phyloP scores from a whole-genome alignment of 169 alveolate species.

The Plasmodium relictum region DNA sequence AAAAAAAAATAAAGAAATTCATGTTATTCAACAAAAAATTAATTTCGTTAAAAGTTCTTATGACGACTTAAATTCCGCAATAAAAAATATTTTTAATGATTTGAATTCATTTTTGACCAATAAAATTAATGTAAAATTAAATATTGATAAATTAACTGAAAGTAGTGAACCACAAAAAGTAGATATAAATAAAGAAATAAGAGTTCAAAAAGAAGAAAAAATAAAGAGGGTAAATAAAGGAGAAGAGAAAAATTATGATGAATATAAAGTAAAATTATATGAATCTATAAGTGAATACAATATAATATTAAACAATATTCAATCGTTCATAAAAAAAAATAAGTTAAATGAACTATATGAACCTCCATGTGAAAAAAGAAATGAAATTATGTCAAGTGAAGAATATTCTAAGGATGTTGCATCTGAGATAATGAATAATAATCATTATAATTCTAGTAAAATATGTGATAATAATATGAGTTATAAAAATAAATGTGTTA shows the following conservation, averaged over 20 bases:
- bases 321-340: constrained; percentile 17
- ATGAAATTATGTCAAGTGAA: neutral
- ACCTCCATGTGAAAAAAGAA: neutral
- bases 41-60: constrained; percentile 16
- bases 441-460: neutral
- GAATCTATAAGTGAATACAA: constrained; percentile 44
- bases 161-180: neutral
- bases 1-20: constrained; percentile 52
- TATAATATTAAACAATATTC: constrained; percentile 1
- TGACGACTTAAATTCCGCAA: constrained; percentile 26
- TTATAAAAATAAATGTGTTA: neutral
- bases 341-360: neutral
- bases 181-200: neutral
- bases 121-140: constrained; percentile 44
- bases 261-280: constrained; percentile 10
- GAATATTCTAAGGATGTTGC: neutral
- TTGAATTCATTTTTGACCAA: constrained; percentile 31
- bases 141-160: constrained; percentile 1
- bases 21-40: constrained; percentile 42
- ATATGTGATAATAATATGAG: neutral
- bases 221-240: neutral
- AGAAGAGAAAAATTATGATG: constrained; percentile 2
- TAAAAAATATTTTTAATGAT: constrained; percentile 30
- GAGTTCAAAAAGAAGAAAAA: constrained; percentile 4
- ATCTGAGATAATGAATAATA: neutral